These are phyloP conservation scores for Teunomyces tritomae DNA, from an alignment of 805 yeast genomes.

Conservation along the genomic window DNA sequence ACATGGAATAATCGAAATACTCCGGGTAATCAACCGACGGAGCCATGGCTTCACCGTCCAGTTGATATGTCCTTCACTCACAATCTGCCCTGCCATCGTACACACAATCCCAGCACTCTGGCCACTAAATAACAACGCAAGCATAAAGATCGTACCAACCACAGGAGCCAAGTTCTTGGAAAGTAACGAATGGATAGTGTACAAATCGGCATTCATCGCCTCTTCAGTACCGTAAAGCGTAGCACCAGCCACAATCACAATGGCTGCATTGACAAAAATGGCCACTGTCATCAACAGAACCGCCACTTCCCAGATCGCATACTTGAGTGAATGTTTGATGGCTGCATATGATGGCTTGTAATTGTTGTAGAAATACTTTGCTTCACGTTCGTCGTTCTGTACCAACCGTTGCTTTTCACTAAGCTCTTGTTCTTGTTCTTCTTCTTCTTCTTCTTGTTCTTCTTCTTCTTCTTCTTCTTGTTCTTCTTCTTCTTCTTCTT, in stretches of 20 bases:
- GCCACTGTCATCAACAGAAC: constrained; percentile 77
- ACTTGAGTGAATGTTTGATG: constrained; percentile 66
- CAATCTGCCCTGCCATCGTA: constrained; percentile 91
- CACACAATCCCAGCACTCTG: constrained; percentile 91
- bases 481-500: constrained; percentile 2
- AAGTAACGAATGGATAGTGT: constrained; percentile 68
- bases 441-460: background rate
- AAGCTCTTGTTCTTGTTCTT: constrained; percentile 1
- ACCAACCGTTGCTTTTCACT: constrained; percentile 4
- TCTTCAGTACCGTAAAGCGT: constrained; percentile 69
- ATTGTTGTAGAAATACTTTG: constrained; percentile 30
- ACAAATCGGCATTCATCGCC: constrained; percentile 72
- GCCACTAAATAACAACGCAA: constrained; percentile 82
- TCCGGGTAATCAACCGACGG: constrained; percentile 73
- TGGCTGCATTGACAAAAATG: constrained; percentile 80
- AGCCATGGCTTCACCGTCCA: constrained; percentile 83
- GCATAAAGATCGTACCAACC: constrained; percentile 81
- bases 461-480: background rate
- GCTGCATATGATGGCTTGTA: constrained; percentile 76
- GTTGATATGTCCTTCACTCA: constrained; percentile 82
- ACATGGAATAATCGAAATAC: constrained; percentile 80
- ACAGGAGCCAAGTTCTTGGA: constrained; percentile 60
- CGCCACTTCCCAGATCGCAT: constrained; percentile 68
- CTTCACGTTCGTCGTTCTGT: constrained; percentile 16
- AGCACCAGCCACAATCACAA: constrained; percentile 77